Percentiles rank a stretch among this genome's conserved stretches.
Conservation (phyloP, 2,329 filamentous ascomycete species). For the Colletotrichum endophyticum region DNA sequence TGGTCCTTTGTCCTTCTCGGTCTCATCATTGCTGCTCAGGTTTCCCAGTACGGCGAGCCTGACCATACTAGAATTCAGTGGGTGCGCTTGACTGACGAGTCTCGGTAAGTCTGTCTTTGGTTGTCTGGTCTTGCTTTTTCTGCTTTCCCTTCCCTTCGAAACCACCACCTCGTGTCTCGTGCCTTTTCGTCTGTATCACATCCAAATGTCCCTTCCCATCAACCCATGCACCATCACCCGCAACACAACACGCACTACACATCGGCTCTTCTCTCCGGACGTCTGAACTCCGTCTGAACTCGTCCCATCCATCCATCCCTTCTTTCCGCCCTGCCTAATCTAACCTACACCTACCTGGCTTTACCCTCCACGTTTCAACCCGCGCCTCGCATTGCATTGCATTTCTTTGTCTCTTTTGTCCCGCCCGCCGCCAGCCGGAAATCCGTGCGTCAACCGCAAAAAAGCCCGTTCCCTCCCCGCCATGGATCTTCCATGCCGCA, state of each 20-base stretch:
- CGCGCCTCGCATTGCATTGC: conserved; percentile 3
- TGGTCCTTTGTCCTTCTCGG: conserved; percentile 23
- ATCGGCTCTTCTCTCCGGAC: background rate
- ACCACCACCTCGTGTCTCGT: background rate
- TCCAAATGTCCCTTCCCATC: background rate
- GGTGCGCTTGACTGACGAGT: conserved; percentile 21
- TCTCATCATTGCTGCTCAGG: conserved; percentile 24
- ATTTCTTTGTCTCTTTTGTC: background rate
- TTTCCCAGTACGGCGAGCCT: conserved; percentile 21
- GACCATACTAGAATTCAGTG: conserved; percentile 18
- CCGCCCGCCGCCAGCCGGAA: background rate
- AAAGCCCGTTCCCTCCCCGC: background rate
- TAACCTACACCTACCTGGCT: background rate
- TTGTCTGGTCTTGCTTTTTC: background rate
- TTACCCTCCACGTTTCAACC: conserved; percentile 11
- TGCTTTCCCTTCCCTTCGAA: background rate
- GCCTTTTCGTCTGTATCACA: background rate
- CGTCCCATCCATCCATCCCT: background rate
- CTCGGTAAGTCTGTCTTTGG: conserved; percentile 16
- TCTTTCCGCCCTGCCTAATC: background rate
- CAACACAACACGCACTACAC: background rate
- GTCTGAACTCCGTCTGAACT: conserved; percentile 12
- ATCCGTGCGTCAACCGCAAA: background rate
- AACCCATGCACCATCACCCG: background rate
- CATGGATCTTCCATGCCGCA: conserved; percentile 17